Base-by-base conservation (phyloP, 208 protist species). In the Leishmania lainsoni region DNA sequence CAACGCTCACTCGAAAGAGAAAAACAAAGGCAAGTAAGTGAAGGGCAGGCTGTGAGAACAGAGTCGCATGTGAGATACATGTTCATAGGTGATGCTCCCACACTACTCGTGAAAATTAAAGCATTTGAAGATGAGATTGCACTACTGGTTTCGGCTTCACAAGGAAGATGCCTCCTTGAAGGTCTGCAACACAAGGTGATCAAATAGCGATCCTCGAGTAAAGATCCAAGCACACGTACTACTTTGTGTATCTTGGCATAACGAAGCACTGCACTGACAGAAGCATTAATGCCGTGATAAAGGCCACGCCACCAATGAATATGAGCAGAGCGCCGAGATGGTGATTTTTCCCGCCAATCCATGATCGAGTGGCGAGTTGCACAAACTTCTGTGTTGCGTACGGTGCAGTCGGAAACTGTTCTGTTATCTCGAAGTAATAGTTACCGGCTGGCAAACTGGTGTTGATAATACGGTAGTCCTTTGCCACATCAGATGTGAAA, bases 321-420 rank as follows among this genome's bases (percentile, higher is more conserved):
- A 95, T 92, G 35, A 99, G 83, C 72, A 99, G 98, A 48, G 95
- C 94, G 59, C 92, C 94, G 10, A 98, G 92, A 14, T 99, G 96
- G 29, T 86, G 79, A 77, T 99, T 99, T 29, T 93, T 97, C 16
- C 98, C 98, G 29, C 99, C 99, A 35, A 99, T 85, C 94, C 96
- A 99, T 51, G 93, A 95, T 8, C 92, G 85, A 5, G 95, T 99
- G 8, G 94, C 89, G 9, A 99, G 83, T 6, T 96, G 86, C 48
- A 99, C 90, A 51, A 87, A 89, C 87, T 99, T 99, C 59, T 90
- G 90, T 5, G 98, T 98, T 48, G 86, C 59, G 84, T 99, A 99
- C 12, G 81, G 45, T 4, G 56, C 26, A 6, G 98, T 94, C 29
- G 95, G 89, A 77, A 93, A 99, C 54, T 95, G 91, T 71, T 99